Evolutionary conservation across 345 rosid species (phyloP), one percentile per base, ranked within the genome.

Genomic region (Salix purpurea): DNA sequence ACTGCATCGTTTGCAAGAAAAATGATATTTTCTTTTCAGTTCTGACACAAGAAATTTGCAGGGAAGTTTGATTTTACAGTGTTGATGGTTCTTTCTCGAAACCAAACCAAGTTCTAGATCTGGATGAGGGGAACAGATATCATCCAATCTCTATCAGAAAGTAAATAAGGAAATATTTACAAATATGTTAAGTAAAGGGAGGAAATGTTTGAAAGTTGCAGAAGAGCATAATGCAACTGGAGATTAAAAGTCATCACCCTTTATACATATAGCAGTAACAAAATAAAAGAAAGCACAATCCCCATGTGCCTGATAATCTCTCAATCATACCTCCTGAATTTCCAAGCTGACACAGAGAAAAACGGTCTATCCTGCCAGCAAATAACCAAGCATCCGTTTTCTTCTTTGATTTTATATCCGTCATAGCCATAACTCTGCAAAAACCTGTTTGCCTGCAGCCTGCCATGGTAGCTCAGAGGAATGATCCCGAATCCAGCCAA

Each of bases 301-400:
- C 65, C 71, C 69, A 66, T 37, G 23, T 5, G 62, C 36, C 61
- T 28, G 28, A 67, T 64, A 46, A 72, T 64, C 74, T 79, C 30
- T 82, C 73, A 84, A 71, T 83, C 79, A 2, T 78, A 84, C 69
- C 87, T 84, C 74, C 87, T 86, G 78, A 83, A 84, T 74, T 88
- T 79, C 96, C 96, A 91, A 15, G 90, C 91, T 3, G 96, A 88
- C 30, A 88, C 85, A 3, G 96, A 89, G 68, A 80, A 91, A 74
- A 91, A 89, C 6, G 88, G 88, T 74, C 86, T 83, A 36, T 81
- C 85, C 5, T 91, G 90, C 96, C 96, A 91, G 87, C 89, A 88
- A 36, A 89, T 78, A 75, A 81, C 42, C 68, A 87, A 74, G 76
- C 90, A 83, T 24, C 96, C 96, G 30, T 84, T 85, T 68, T 89